Percentiles rank a stretch among this genome's conserved stretches.
Evolutionary conservation across 202 grass and related monocot species (phyloP).

Genomic region (Zoysia matrella): DNA sequence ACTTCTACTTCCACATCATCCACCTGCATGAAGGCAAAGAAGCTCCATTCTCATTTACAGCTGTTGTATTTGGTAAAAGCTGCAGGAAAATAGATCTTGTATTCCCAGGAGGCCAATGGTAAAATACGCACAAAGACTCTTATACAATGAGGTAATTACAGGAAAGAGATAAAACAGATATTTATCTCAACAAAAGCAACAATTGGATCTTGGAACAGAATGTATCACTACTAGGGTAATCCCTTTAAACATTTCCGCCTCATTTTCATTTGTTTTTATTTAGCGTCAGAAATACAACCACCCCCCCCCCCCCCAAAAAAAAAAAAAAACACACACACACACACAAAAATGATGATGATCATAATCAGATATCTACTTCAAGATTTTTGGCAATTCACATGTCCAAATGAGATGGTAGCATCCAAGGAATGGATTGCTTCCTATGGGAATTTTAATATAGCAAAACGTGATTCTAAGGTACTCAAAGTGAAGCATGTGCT

Average conservation of each 20-base stretch:
- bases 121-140: too few species aligned
- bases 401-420: not conserved
- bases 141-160: too few species aligned
- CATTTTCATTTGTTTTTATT: not conserved
- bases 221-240: not conserved
- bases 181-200: not conserved
- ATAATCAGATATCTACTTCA: not conserved
- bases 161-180: too few species aligned
- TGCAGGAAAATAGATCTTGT: too few species aligned
- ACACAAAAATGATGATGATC: not conserved
- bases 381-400: not conserved
- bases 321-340: too few species aligned
- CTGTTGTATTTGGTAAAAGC: not conserved
- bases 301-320: too few species aligned
- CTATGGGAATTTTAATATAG: not conserved
- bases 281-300: not conserved
- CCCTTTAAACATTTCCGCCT: not conserved
- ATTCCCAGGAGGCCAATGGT: too few species aligned
- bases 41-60: constrained; percentile 19
- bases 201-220: not conserved
- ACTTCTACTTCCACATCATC: constrained; percentile 62
- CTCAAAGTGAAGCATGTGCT: too few species aligned
- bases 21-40: constrained; percentile 47
- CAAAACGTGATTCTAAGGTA: not conserved
- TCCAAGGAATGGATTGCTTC: not conserved